Conservation (phyloP, 306 rosid species). For the Urtica urens region DNA sequence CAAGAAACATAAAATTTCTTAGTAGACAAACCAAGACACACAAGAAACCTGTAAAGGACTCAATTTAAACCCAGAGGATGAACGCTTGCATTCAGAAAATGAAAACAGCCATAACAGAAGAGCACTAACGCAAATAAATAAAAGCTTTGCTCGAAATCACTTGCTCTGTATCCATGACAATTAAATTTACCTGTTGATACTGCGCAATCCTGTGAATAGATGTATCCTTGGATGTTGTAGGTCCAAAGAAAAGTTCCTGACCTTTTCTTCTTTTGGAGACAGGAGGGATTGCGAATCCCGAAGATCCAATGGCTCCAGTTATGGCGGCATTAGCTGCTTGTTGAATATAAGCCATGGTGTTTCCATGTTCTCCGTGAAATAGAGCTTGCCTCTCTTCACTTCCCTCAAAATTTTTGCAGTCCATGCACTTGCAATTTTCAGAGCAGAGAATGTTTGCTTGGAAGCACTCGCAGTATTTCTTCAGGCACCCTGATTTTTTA, state of each 20-base stretch:
- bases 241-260: constrained; percentile 61
- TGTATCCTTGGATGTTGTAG: constrained; percentile 60
- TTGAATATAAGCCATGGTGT: constrained; percentile 61
- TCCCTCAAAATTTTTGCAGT: constrained; percentile 99
- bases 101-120: background rate
- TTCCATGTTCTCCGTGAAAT: constrained; percentile 82
- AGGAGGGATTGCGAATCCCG: constrained; percentile 79
- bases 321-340: constrained; percentile 99
- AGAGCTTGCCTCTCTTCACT: constrained; percentile 98
- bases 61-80: too few species aligned
- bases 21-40: background rate
- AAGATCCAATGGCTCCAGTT: constrained; percentile 97
- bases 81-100: too few species aligned
- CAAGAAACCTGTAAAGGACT: too few species aligned
- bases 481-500: constrained; percentile 96
- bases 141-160: constrained; percentile 9
- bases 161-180: constrained; percentile 7
- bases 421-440: constrained; percentile 95
- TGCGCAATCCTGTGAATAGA: constrained; percentile 51
- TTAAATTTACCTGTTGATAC: constrained; percentile 61
- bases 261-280: constrained; percentile 70
- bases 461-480: constrained; percentile 95
- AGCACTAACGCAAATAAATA: constrained; percentile 8
- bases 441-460: constrained; percentile 99
- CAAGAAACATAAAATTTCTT: background rate